Evolutionary conservation across 306 rosid species (phyloP).

Genomic region (Adenanthera pavonina): DNA sequence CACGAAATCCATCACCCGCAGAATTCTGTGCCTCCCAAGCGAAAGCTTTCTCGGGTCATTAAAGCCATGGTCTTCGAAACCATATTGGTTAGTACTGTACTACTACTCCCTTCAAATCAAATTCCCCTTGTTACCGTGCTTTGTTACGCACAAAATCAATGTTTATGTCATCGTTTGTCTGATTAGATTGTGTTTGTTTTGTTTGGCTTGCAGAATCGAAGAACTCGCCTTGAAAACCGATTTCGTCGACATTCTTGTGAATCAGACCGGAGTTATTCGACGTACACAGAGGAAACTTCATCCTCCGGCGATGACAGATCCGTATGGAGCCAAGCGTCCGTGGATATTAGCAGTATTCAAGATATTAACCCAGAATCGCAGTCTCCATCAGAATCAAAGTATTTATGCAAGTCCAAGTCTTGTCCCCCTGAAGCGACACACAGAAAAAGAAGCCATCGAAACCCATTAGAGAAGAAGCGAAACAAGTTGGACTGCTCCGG

Average conservation of each 20-base stretch:
- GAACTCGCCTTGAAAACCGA: slow-evolving; percentile 40
- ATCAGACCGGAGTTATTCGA: slow-evolving; percentile 38
- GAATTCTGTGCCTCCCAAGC: slow-evolving; percentile 44
- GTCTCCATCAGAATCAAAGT: slow-evolving; percentile 27
- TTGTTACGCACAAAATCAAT: too few species aligned
- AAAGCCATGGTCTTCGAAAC: slow-evolving; percentile 69
- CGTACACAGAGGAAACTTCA: slow-evolving; percentile 11
- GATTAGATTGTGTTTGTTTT: background rate
- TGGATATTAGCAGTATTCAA: background rate
- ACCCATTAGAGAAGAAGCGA: slow-evolving; percentile 40
- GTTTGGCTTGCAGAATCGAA: slow-evolving; percentile 52
- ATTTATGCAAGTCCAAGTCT: slow-evolving; percentile 7
- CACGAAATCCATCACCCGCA: background rate
- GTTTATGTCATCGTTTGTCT: background rate
- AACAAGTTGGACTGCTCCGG: slow-evolving; percentile 42
- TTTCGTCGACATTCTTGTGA: slow-evolving; percentile 40
- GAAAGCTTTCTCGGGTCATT: slow-evolving; percentile 48
- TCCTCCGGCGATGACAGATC: slow-evolving; percentile 22
- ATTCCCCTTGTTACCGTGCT: background rate
- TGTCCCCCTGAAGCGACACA: slow-evolving; percentile 18
- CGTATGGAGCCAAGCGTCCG: background rate
- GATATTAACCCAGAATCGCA: slow-evolving; percentile 20
- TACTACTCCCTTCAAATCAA: background rate
- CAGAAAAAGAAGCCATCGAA: background rate
- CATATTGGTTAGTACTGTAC: slow-evolving; percentile 70